Percentiles rank a stretch among this genome's conserved stretches.
phyloP scores from a whole-genome alignment of 1,284 basidiomycete species.

The Cutaneotrichosporon daszewskae region DNA sequence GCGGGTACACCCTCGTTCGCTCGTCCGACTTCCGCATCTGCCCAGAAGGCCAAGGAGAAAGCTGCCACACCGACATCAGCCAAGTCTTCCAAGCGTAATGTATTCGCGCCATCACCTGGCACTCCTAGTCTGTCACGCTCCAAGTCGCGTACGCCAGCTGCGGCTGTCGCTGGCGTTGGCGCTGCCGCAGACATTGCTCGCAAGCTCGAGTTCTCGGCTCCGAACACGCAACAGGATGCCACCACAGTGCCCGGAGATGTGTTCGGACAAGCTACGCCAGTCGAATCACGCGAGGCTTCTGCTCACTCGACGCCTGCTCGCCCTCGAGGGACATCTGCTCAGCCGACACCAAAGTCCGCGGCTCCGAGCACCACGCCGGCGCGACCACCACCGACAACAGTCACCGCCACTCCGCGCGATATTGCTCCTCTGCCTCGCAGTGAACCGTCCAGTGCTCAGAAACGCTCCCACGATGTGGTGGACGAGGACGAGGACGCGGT shows the following conservation, averaged over 20 bases:
- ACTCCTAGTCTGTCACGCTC: constrained; percentile 14
- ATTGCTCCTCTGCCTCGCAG: too few relatives aligned
- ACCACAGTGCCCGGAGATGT: too few relatives aligned
- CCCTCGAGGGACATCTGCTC: too few relatives aligned
- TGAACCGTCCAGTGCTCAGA: constrained; percentile 6
- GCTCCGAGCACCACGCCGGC: neutral
- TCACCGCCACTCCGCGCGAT: neutral
- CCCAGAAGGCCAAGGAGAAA: constrained; percentile 2
- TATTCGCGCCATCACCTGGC: constrained; percentile 36
- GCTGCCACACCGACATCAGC: neutral
- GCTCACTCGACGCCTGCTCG: neutral
- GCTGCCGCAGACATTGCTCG: constrained; percentile 14
- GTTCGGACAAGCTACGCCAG: too few relatives aligned
- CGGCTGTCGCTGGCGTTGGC: too few relatives aligned
- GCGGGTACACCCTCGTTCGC: constrained; percentile 7
- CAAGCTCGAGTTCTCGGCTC: constrained; percentile 10
- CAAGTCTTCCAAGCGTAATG: constrained; percentile 30
- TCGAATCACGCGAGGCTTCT: neutral
- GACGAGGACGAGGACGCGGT: constrained; percentile 9
- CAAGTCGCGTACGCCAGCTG: constrained; percentile 29
- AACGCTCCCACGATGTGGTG: constrained; percentile 19
- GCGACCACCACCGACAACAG: neutral
- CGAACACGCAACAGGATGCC: too few relatives aligned
- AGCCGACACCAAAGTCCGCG: neutral
- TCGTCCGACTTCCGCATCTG: constrained; percentile 10